Conservation (phyloP, 164 flowering plant genomes). For the Cinnamomum micranthum region DNA sequence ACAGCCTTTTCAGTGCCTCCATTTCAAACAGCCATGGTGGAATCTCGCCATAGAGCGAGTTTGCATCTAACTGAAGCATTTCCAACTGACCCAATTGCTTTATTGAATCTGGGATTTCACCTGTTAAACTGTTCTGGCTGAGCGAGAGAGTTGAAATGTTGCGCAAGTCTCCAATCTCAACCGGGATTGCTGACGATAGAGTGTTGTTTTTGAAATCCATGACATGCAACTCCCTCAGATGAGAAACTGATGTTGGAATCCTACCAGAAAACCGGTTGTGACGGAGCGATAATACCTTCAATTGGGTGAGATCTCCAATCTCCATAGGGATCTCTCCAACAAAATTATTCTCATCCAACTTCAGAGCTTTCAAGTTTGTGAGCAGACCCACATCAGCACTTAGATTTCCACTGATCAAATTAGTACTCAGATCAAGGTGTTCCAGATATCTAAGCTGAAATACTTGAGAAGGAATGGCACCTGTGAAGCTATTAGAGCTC, state of each 20-base stretch:
- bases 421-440: constrained; percentile 38
- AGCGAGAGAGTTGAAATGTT: constrained; percentile 28
- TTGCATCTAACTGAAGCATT: constrained; percentile 30
- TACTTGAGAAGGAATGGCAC: constrained; percentile 41
- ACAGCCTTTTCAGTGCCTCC: constrained; percentile 21
- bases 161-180: constrained; percentile 30
- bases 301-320: constrained; percentile 36
- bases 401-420: constrained; percentile 31
- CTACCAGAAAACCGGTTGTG: constrained; percentile 32
- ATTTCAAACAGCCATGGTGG: constrained; percentile 44
- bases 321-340: constrained; percentile 35
- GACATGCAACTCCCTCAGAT: constrained; percentile 18
- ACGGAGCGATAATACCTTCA: constrained; percentile 25
- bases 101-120: constrained; percentile 37
- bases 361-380: constrained; percentile 26
- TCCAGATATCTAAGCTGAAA: constrained; percentile 27
- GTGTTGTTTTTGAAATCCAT: constrained; percentile 39
- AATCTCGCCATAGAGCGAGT: constrained; percentile 35
- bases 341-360: constrained; percentile 36
- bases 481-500: constrained; percentile 32
- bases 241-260: constrained; percentile 30
- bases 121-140: constrained; percentile 36
- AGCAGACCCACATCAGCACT: constrained; percentile 27
- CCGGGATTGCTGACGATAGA: constrained; percentile 35
- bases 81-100: constrained; percentile 25